Conservation (phyloP, 495 filamentous ascomycete genomes). For the Penicillium lividum region DNA sequence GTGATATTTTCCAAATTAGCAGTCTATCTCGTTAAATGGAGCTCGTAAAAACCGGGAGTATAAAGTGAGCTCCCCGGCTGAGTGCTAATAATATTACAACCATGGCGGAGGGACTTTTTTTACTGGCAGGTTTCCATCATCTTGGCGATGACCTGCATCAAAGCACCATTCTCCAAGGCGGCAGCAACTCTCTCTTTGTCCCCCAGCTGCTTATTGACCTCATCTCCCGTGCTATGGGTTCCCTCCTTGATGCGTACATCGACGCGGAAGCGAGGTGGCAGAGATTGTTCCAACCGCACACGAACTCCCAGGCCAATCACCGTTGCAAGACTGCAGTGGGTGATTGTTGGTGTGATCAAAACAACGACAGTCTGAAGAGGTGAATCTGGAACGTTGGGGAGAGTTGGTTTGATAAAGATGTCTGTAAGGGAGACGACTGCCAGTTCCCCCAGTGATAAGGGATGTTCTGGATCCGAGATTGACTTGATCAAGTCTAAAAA, state of each 20-base stretch:
- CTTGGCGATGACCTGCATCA: slow-evolving; percentile 84
- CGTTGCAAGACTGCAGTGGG: slow-evolving; percentile 93
- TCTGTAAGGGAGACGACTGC: slow-evolving; percentile 93
- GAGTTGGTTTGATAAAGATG: slow-evolving; percentile 72
- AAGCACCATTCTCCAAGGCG: slow-evolving; percentile 87
- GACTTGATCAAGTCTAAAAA: slow-evolving; percentile 81
- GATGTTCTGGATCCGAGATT: slow-evolving; percentile 96
- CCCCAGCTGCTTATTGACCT: slow-evolving; percentile 92
- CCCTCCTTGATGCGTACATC: slow-evolving; percentile 95
- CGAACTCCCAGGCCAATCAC: slow-evolving; percentile 94
- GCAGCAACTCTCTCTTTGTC: slow-evolving; percentile 97
- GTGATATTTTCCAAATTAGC: background rate
- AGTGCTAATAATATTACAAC: background rate
- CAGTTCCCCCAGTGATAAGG: slow-evolving; percentile 85
- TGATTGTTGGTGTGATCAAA: slow-evolving; percentile 93
- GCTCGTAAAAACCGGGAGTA: background rate
- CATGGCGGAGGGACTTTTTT: slow-evolving; percentile 4
- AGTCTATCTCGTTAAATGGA: background rate
- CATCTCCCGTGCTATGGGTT: slow-evolving; percentile 89
- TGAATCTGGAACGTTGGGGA: slow-evolving; percentile 46
- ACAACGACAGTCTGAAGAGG: slow-evolving; percentile 54
- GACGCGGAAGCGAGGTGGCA: slow-evolving; percentile 89
- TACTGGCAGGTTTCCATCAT: slow-evolving; percentile 84
- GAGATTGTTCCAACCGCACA: slow-evolving; percentile 82
- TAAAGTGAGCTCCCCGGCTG: background rate